Evolutionary conservation across 768 basidiomycete species (phyloP).

Genomic region (Chalciporus piperatus): DNA sequence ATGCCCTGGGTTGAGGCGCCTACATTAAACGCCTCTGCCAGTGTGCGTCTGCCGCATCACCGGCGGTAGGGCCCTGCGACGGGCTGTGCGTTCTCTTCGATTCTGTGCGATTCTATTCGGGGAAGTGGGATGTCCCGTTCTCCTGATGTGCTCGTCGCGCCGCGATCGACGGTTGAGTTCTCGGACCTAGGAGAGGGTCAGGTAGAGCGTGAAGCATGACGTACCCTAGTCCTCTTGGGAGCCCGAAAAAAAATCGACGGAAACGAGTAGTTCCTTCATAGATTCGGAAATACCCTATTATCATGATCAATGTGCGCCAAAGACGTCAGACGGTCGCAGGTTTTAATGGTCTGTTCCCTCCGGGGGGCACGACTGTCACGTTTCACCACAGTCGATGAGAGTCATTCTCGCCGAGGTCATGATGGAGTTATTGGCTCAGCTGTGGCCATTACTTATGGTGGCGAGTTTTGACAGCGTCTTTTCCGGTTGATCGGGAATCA

Average conservation of each 20-base stretch:
- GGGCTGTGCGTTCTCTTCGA: not conserved
- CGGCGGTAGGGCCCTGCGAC: not conserved
- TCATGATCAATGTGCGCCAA: conserved; percentile 8
- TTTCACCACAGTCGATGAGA: not conserved
- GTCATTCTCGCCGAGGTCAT: too few relatives aligned
- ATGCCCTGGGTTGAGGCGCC: not conserved
- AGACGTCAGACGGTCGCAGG: conserved; percentile 6
- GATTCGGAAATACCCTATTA: conserved; percentile 1
- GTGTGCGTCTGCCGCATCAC: not conserved
- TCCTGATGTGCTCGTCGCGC: not conserved
- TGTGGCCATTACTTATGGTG: too few relatives aligned
- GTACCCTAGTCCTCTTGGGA: too few relatives aligned
- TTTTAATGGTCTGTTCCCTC: too few relatives aligned
- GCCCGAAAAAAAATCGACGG: not conserved
- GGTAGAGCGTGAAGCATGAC: conserved; percentile 7
- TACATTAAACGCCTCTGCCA: not conserved
- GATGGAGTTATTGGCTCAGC: too few relatives aligned
- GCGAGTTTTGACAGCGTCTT: too few relatives aligned
- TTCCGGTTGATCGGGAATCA: conserved; percentile 15
- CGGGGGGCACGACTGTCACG: conserved; percentile 12
- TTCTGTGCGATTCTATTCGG: not conserved
- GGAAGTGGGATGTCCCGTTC: not conserved
- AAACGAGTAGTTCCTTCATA: not conserved
- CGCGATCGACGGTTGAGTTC: conserved; percentile 1
- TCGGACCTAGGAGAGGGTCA: not conserved